Base-by-base conservation (phyloP, 1,284 basidiomycete genomes). In the Microstroma glucosiphilum region DNA sequence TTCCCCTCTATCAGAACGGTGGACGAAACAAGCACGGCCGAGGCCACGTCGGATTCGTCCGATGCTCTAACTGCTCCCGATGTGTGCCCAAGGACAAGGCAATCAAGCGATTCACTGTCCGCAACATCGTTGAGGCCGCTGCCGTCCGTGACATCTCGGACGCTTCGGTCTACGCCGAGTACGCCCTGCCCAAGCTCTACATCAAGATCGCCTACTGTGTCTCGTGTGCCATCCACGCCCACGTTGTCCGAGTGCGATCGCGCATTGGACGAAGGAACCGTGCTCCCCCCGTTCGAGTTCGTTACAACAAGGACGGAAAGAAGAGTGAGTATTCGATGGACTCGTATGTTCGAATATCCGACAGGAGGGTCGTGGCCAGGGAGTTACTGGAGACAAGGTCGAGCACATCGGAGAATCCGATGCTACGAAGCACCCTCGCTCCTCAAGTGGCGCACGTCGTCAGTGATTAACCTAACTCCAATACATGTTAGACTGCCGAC, bases 121-220 rank as follows among this genome's bases (percentile, higher is more conserved):
- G 93, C 83, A 98, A 98, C 88, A 98, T 98, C 89, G 92, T 98
- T 68, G 93, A 98, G 86, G 90, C 91, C 78, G 94, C 94, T 63
- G 94, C 94, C 68, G 90, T 98, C 76, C 86, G 94, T 78, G 94
- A 99, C 85, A 89, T 99, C 81, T 91, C 88, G 80, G 96, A 98
- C 79, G 93, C 94, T 59, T 90, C 88, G 72, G 89, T 97, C 72
- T 98, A 97, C 85, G 82, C 84, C 69, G 96, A 98, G 84, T 98
- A 98, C 83, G 87, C 87, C 63, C 88, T 98, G 76, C 94, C 94
- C 68, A 98, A 98, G 83, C 84, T 98, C 71, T 98, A 99, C 87
- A 90, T 96, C 86, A 96, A 97, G 88, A 90, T 98, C 75, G 89
- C 87, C 60, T 98, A 99, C 86, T 99, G 94, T 82, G 89, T 99